Evolutionary conservation across 441 rosid species (phyloP).

Genomic region (Croton laevigatus): DNA sequence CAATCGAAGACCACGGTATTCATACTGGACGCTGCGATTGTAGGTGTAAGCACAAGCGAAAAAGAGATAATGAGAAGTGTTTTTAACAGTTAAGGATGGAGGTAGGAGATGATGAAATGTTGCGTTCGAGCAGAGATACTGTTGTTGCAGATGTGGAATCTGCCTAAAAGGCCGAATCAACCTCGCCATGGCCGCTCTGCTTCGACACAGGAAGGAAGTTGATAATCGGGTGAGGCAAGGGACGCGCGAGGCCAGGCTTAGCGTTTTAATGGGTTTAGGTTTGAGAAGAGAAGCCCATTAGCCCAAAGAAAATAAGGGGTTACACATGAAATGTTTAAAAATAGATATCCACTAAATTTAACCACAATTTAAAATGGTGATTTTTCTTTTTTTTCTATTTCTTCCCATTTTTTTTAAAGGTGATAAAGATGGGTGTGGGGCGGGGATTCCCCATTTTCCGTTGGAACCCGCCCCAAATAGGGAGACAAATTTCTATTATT

Average conservation of each 20-base stretch:
- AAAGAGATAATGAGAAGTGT: conserved; percentile 18
- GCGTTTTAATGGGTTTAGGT: too few relatives aligned
- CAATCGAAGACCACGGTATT: conserved; percentile 33
- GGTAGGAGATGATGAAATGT: conserved; percentile 24
- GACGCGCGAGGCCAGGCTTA: too few relatives aligned
- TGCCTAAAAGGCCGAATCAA: conserved; percentile 59
- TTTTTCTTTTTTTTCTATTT: too few relatives aligned
- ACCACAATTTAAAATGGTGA: too few relatives aligned
- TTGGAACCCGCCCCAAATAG: too few relatives aligned
- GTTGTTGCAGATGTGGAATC: conserved; percentile 39
- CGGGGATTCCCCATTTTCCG: too few relatives aligned
- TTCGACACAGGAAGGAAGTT: neutral
- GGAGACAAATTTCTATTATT: too few relatives aligned
- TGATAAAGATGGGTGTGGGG: too few relatives aligned
- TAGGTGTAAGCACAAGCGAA: conserved; percentile 30
- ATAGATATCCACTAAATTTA: too few relatives aligned
- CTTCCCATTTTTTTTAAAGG: too few relatives aligned
- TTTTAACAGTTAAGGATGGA: conserved; percentile 21
- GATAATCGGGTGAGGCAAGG: neutral
- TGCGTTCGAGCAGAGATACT: conserved; percentile 15
- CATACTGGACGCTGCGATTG: conserved; percentile 26
- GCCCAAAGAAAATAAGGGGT: neutral
- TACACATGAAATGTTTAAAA: too few relatives aligned
- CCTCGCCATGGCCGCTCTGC: conserved; percentile 37
- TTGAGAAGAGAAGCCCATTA: neutral